A percentile compares a stretch with the other conserved stretches of the same genome.
phyloP scores from a whole-genome alignment of 768 basidiomycete genomes.

The Auricularia heimuer region DNA sequence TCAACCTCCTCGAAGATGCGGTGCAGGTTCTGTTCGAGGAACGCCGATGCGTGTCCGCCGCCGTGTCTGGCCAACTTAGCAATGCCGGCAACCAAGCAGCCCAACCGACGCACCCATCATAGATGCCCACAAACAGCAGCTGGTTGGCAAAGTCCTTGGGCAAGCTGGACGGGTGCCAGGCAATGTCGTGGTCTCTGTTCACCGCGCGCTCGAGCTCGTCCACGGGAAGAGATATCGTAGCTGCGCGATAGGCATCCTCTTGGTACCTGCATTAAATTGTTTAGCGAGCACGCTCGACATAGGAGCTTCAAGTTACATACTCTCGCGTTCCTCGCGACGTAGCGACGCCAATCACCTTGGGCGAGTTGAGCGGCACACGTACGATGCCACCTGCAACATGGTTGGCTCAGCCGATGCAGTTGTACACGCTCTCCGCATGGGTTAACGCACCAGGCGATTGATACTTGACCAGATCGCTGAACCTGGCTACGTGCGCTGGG shows the following conservation, averaged over 20 bases:
- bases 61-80: slow-evolving; percentile 53
- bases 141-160: slow-evolving; percentile 52
- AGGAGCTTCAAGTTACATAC: slow-evolving; percentile 24
- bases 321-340: slow-evolving; percentile 67
- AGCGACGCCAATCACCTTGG: slow-evolving; percentile 68
- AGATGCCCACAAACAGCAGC: slow-evolving; percentile 80
- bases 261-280: slow-evolving; percentile 50
- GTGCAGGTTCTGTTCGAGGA: slow-evolving; percentile 76
- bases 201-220: slow-evolving; percentile 60
- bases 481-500: background rate
- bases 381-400: slow-evolving; percentile 43
- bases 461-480: background rate
- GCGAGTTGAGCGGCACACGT: slow-evolving; percentile 62
- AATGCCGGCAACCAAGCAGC: background rate
- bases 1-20: slow-evolving; percentile 72
- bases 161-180: slow-evolving; percentile 56
- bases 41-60: slow-evolving; percentile 82
- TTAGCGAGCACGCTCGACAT: slow-evolving; percentile 7
- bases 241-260: slow-evolving; percentile 77
- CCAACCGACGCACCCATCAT: slow-evolving; percentile 63
- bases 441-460: background rate
- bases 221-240: slow-evolving; percentile 64
- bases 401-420: background rate
- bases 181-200: slow-evolving; percentile 47
- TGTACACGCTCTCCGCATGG: background rate